These are phyloP conservation scores for Phytophthora cryptogea DNA, from an alignment of 352 stramenopile genomes.

Conservation along the genomic window DNA sequence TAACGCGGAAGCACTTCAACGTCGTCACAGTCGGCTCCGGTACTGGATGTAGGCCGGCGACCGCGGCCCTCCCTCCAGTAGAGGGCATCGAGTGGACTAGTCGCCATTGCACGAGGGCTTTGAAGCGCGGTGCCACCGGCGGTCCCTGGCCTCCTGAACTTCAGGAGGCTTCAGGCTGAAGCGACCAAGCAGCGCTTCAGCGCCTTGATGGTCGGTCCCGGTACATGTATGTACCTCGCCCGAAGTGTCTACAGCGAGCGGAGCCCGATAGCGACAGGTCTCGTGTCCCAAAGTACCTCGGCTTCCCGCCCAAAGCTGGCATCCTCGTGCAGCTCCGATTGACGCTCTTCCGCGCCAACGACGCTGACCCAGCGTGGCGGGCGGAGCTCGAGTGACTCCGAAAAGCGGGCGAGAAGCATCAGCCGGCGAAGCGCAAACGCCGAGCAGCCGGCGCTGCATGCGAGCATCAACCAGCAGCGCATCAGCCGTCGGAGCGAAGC, in stretches of 20 bases:
- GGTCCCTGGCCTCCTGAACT: constrained; percentile 3
- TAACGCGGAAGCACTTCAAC: constrained; percentile 20
- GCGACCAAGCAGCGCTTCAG: background rate
- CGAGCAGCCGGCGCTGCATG: background rate
- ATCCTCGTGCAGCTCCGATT: constrained; percentile 2
- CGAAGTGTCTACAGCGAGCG: constrained; percentile 18
- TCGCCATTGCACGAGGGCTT: constrained; percentile 5
- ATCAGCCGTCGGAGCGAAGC: background rate
- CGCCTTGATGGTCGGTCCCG: constrained; percentile 29
- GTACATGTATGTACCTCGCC: too few relatives aligned
- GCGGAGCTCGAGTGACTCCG: too few relatives aligned
- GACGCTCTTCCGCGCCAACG: constrained; percentile 18
- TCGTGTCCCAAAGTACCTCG: constrained; percentile 34
- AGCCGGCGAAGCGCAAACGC: background rate
- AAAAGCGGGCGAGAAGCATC: background rate
- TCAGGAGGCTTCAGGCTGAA: too few relatives aligned
- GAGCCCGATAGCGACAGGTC: constrained; percentile 16
- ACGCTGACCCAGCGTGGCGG: too few relatives aligned
- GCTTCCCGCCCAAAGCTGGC: constrained; percentile 5
- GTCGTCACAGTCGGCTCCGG: background rate
- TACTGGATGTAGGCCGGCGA: too few relatives aligned
- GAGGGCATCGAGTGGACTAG: too few relatives aligned
- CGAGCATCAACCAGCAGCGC: background rate
- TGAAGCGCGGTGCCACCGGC: background rate
- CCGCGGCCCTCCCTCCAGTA: too few relatives aligned